phyloP scores from a whole-genome alignment of 805 yeast genomes.

The Hemisphaericaspora nanyangensis region DNA sequence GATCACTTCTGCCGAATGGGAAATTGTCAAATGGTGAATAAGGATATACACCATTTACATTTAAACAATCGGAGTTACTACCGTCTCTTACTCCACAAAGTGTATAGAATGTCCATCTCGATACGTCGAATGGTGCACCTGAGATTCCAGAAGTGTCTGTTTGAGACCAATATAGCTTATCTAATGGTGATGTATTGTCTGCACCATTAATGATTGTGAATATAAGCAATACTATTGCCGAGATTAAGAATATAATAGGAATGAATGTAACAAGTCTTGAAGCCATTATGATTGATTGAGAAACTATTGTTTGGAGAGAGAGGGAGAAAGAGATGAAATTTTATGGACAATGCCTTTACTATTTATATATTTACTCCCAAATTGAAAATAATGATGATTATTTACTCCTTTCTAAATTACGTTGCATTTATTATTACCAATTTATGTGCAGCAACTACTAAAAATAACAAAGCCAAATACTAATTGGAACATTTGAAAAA shows the following conservation, averaged over 20 bases:
- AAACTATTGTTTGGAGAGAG: too few species aligned
- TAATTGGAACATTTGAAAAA: too few species aligned
- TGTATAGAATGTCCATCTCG: slow-evolving; percentile 28
- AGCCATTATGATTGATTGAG: neutral
- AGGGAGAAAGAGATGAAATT: too few species aligned
- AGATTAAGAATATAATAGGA: slow-evolving; percentile 22
- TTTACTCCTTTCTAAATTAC: too few species aligned
- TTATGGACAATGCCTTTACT: too few species aligned
- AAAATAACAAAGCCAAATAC: too few species aligned
- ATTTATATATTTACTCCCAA: too few species aligned
- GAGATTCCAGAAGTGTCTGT: slow-evolving; percentile 14
- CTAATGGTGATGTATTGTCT: slow-evolving; percentile 15
- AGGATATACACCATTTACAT: slow-evolving; percentile 24
- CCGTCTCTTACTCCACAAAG: slow-evolving; percentile 20
- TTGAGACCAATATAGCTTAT: slow-evolving; percentile 24
- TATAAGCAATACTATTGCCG: slow-evolving; percentile 18
- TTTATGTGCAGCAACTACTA: too few species aligned
- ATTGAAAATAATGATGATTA: too few species aligned
- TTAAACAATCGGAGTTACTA: slow-evolving; percentile 16
- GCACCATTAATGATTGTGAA: slow-evolving; percentile 28
- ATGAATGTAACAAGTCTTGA: slow-evolving; percentile 18
- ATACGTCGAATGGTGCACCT: slow-evolving; percentile 9
- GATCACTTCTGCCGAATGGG: slow-evolving; percentile 6
- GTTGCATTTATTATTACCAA: too few species aligned
- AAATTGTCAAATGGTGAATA: slow-evolving; percentile 29